Evolutionary conservation across 108 stramenopile genomes (phyloP), one percentile per base, ranked within the genome.

Genomic region (Cyclotella atomus): DNA sequence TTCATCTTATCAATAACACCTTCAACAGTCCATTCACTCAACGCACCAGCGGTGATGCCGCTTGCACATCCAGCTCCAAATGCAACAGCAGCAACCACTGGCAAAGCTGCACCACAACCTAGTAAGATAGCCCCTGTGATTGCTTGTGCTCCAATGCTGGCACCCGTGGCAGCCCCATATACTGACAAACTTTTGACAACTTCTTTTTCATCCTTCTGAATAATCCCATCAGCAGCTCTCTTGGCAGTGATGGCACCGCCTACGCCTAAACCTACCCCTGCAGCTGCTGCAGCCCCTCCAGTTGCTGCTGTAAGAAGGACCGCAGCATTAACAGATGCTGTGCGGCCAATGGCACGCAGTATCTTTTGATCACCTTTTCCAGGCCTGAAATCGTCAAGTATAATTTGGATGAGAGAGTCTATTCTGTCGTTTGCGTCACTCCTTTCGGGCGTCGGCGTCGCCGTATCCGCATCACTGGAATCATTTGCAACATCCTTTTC

Each of bases 221-320:
- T 32, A 20, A 73, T 24, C 19, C 78, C 78, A 59, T 67, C 57
- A 2, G 65, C 66, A 0, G 74, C 28, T 41, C 78, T 72, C 27
- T 79, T 79, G 56, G 78, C 65, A 5, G 78, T 74, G 0, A 79
- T 79, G 38, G 78, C 78, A 16, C 78, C 78, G 15, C 78, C 78
- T 2, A 73, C 33, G 27, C 35, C 54, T 33, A 59, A 74, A 15
- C 78, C 78, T 4, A 73, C 65, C 6, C 38, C 12, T 6, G 67
- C 66, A 0, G 66, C 66, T 0, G 55, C 66, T 0, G 38, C 38
- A 12, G 50, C 30, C 3, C 59, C 78, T 14, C 59, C 69, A 44
- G 69, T 70, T 9, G 69, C 69, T 21, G 69, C 69, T 33, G 78
- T 79, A 10, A 38, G 66, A 0, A 68, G 36, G 7, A 79, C 67